A percentile compares a stretch with the other conserved stretches of the same genome.
These are phyloP conservation scores for Coniochaeta hoffmannii DNA, from an alignment of 2,329 filamentous ascomycete genomes.

Conservation along the genomic window DNA sequence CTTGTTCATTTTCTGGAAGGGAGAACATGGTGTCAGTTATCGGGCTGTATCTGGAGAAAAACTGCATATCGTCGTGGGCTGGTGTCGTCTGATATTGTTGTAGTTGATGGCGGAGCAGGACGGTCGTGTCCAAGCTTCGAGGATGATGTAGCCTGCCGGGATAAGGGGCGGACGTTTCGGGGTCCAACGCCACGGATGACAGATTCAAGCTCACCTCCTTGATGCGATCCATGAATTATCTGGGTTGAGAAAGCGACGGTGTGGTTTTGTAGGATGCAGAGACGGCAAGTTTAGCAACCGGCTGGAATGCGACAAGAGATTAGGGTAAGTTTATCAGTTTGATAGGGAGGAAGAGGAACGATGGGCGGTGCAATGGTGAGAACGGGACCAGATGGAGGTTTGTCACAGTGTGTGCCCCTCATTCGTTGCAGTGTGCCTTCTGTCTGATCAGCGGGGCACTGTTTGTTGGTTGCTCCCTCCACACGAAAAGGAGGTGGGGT, in stretches of 20 bases:
- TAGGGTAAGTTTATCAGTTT: not conserved
- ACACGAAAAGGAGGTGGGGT: constrained; percentile 1
- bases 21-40: not conserved
- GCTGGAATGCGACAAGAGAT: not conserved
- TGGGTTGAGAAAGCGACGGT: not conserved
- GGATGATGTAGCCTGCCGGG: constrained; percentile 19
- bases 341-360: not conserved
- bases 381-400: not conserved
- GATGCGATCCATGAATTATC: constrained; percentile 68
- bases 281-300: not conserved
- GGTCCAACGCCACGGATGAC: constrained; percentile 10
- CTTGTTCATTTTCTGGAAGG: constrained; percentile 77
- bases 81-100: not conserved
- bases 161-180: constrained; percentile 12
- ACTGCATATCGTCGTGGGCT: not conserved
- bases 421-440: not conserved
- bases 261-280: not conserved
- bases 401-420: not conserved
- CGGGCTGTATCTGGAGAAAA: not conserved
- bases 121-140: not conserved
- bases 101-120: not conserved
- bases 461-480: not conserved
- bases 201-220: constrained; percentile 64
- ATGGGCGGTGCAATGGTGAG: not conserved
- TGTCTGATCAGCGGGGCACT: constrained; percentile 1